A percentile compares a stretch with the other conserved stretches of the same genome.
phyloP scores from a whole-genome alignment of 1,139 yeast genomes.

The Yamadazyma diospyri region DNA sequence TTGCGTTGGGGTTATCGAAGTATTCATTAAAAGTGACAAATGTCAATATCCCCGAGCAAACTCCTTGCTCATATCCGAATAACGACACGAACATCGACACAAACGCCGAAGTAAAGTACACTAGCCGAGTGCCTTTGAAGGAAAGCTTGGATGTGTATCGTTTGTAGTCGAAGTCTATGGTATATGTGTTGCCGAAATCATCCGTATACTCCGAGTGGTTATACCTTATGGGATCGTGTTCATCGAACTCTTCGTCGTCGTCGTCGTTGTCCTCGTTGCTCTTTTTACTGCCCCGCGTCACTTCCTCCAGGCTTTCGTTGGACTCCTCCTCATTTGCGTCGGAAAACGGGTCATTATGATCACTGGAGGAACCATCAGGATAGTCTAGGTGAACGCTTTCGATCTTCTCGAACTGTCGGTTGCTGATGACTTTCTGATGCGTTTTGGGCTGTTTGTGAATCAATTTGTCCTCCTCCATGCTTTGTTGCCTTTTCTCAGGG shows the following conservation, averaged over 20 bases:
- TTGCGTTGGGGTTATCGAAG: slow-evolving; percentile 43
- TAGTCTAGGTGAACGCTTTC: slow-evolving; percentile 8
- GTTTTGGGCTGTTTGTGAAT: slow-evolving; percentile 2
- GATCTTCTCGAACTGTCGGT: slow-evolving; percentile 8
- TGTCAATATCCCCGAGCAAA: slow-evolving; percentile 72
- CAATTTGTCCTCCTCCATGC: slow-evolving; percentile 4
- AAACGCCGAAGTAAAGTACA: slow-evolving; percentile 77
- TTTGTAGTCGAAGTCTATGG: slow-evolving; percentile 35
- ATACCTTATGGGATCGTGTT: slow-evolving; percentile 15
- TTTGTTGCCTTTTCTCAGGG: not conserved
- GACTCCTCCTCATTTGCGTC: slow-evolving; percentile 1
- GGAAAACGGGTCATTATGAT: slow-evolving; percentile 2
- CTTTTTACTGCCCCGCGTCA: not conserved
- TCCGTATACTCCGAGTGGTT: slow-evolving; percentile 18
- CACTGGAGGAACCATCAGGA: slow-evolving; percentile 3
- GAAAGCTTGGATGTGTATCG: slow-evolving; percentile 28
- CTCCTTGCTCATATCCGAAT: slow-evolving; percentile 92
- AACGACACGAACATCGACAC: slow-evolving; percentile 81
- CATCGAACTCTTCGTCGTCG: slow-evolving; percentile 8
- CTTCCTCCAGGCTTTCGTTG: too few species aligned
- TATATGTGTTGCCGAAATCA: slow-evolving; percentile 35
- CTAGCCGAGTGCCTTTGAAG: slow-evolving; percentile 43
- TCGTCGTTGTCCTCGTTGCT: slow-evolving; percentile 1
- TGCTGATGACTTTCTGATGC: slow-evolving; percentile 8
- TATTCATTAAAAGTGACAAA: slow-evolving; percentile 41